phyloP scores from a whole-genome alignment of 495 filamentous ascomycete genomes.

The Aspergillus incahuasiensis region DNA sequence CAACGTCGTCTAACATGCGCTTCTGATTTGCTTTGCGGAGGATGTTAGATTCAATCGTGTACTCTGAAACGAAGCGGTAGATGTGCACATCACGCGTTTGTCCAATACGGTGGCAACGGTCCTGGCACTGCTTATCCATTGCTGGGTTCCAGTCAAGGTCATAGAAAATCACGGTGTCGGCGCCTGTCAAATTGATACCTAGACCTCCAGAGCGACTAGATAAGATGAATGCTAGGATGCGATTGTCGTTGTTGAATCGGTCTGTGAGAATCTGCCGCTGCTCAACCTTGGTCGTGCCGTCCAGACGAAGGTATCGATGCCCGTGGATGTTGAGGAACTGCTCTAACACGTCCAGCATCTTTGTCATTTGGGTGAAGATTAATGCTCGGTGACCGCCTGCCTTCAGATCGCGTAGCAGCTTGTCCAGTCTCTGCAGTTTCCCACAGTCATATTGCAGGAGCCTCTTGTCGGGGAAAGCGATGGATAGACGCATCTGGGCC shows the following conservation, averaged over 20 bases:
- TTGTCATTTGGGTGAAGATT: constrained; percentile 99
- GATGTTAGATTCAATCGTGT: constrained; percentile 98
- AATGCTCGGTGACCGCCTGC: constrained; percentile 86
- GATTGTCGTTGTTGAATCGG: constrained; percentile 90
- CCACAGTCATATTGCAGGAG: constrained; percentile 97
- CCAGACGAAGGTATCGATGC: constrained; percentile 91
- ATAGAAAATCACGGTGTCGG: constrained; percentile 98
- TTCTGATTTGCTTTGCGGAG: constrained; percentile 95
- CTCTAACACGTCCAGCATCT: constrained; percentile 94
- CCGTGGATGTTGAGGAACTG: constrained; percentile 98
- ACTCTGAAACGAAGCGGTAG: constrained; percentile 93
- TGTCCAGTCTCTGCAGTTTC: constrained; percentile 88
- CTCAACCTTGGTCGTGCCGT: constrained; percentile 91
- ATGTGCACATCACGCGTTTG: constrained; percentile 98
- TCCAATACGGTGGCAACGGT: constrained; percentile 95
- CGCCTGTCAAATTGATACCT: constrained; percentile 94
- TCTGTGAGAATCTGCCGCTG: constrained; percentile 94
- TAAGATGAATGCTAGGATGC: constrained; percentile 91
- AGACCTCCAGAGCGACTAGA: constrained; percentile 92
- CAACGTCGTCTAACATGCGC: constrained; percentile 93
- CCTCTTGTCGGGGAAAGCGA: constrained; percentile 94
- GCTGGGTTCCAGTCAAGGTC: constrained; percentile 99
- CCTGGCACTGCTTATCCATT: constrained; percentile 99
- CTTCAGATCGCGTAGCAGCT: constrained; percentile 80
- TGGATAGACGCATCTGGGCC: constrained; percentile 83